These are phyloP conservation scores for Zarea fungicola DNA, from an alignment of 2,329 filamentous ascomycete species.

Conservation along the genomic window DNA sequence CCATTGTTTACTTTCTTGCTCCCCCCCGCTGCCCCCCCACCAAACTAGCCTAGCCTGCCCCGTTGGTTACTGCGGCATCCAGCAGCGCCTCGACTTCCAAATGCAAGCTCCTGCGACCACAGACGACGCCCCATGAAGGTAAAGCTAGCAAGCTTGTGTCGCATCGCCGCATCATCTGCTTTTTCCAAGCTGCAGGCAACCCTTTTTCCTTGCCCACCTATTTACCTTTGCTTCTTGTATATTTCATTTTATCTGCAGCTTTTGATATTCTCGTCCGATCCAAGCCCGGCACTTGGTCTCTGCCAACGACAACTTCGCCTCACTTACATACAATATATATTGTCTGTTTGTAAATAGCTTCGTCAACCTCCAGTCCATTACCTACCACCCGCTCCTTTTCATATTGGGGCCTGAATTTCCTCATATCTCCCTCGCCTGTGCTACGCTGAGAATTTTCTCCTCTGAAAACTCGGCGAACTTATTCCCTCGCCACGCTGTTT, in stretches of 20 bases:
- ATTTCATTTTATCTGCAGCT: neutral
- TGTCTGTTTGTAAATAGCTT: conserved; percentile 9
- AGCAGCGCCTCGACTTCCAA: conserved; percentile 9
- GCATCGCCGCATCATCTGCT: conserved; percentile 7
- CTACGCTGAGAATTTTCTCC: neutral
- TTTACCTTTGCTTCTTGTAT: neutral
- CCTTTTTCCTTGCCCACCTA: neutral
- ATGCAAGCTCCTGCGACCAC: neutral
- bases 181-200: neutral
- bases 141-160: conserved; percentile 9
- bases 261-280: neutral
- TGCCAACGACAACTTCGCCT: too few relatives aligned
- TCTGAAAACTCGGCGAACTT: neutral
- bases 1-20: conserved; percentile 8
- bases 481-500: neutral
- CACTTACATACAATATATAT: neutral
- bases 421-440: neutral
- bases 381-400: conserved; percentile 1
- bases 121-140: too few relatives aligned
- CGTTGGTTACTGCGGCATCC: conserved; percentile 16
- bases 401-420: conserved; percentile 6
- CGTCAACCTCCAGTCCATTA: neutral
- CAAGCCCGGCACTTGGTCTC: neutral
- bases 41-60: conserved; percentile 9
- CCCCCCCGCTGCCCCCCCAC: too few relatives aligned